phyloP scores from a whole-genome alignment of 768 basidiomycete species.

The Gelatoporia subvermispora region DNA sequence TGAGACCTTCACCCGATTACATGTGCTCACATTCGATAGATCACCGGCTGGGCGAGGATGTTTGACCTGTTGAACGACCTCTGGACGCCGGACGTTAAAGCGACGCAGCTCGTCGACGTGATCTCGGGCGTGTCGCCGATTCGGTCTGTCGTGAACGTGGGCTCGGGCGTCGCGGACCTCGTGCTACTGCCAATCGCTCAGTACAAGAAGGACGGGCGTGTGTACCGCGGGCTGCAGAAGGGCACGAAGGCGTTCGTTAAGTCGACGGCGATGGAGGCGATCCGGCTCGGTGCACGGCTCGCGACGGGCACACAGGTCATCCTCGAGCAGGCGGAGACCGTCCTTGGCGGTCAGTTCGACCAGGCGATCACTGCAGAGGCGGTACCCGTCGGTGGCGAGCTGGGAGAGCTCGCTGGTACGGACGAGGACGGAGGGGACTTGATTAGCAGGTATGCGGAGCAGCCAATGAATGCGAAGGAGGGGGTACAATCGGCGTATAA shows the following conservation, averaged over 20 bases:
- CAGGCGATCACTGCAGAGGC: conserved; percentile 65
- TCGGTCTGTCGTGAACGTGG: conserved; percentile 94
- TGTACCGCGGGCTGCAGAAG: conserved; percentile 90
- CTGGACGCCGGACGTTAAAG: conserved; percentile 99
- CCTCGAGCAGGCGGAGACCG: conserved; percentile 88
- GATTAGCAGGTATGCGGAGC: conserved; percentile 89
- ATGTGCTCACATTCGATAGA: conserved; percentile 38
- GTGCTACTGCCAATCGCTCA: conserved; percentile 95
- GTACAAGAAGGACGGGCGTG: conserved; percentile 93
- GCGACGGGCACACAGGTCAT: conserved; percentile 98
- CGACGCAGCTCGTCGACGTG: conserved; percentile 94
- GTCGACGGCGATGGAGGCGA: conserved; percentile 91
- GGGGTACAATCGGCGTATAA: conserved; percentile 90
- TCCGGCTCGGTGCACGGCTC: conserved; percentile 88
- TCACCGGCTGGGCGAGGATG: conserved; percentile 87
- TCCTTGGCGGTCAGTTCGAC: conserved; percentile 77
- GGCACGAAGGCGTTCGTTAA: conserved; percentile 91
- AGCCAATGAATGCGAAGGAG: conserved; percentile 78
- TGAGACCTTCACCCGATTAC: neutral
- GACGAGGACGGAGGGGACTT: conserved; percentile 47
- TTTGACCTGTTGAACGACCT: conserved; percentile 93
- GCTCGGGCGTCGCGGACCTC: conserved; percentile 93
- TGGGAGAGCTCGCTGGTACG: conserved; percentile 28
- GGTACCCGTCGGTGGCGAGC: conserved; percentile 29
- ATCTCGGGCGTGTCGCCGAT: conserved; percentile 96